These are phyloP conservation scores for Gnomoniopsis sp. DNA, from an alignment of 2,329 filamentous ascomycete genomes.

Conservation along the genomic window DNA sequence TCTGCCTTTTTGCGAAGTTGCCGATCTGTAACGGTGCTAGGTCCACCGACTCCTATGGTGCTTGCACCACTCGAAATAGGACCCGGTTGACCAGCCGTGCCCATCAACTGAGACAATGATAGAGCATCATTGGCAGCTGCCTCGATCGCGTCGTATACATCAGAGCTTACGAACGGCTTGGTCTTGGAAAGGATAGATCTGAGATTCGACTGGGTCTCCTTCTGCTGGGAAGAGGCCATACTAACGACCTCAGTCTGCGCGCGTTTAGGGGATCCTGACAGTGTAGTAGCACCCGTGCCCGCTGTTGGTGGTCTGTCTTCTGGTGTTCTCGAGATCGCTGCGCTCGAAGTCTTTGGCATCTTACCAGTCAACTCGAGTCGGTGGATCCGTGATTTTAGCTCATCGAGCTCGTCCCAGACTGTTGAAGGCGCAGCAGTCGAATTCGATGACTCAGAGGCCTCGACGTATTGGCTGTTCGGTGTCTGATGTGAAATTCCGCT, in stretches of 20 bases:
- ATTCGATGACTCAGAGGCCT: conserved; percentile 80
- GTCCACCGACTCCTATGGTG: conserved; percentile 48
- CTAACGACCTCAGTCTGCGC: conserved; percentile 42
- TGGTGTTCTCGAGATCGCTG: conserved; percentile 69
- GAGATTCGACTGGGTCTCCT: conserved; percentile 71
- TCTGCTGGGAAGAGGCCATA: conserved; percentile 35
- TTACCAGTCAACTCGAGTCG: conserved; percentile 88
- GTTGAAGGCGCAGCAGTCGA: conserved; percentile 89
- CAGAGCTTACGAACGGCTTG: conserved; percentile 63
- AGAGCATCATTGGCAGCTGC: conserved; percentile 79
- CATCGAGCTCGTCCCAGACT: conserved; percentile 96
- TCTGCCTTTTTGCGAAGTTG: conserved; percentile 88
- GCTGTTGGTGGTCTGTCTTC: conserved; percentile 86
- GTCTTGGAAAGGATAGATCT: conserved; percentile 78
- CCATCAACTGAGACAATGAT: conserved; percentile 73
- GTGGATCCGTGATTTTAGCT: conserved; percentile 88
- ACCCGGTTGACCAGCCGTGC: conserved; percentile 64
- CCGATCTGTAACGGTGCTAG: conserved; percentile 64
- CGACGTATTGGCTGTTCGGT: conserved; percentile 42
- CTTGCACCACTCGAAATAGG: conserved; percentile 66
- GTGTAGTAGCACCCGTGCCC: conserved; percentile 84
- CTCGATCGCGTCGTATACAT: conserved; percentile 78
- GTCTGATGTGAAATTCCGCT: conserved; percentile 34
- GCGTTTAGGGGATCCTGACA: conserved; percentile 85
- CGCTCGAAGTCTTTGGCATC: conserved; percentile 75